phyloP scores from a whole-genome alignment of 805 yeast genomes.

The Candida quercuum region DNA sequence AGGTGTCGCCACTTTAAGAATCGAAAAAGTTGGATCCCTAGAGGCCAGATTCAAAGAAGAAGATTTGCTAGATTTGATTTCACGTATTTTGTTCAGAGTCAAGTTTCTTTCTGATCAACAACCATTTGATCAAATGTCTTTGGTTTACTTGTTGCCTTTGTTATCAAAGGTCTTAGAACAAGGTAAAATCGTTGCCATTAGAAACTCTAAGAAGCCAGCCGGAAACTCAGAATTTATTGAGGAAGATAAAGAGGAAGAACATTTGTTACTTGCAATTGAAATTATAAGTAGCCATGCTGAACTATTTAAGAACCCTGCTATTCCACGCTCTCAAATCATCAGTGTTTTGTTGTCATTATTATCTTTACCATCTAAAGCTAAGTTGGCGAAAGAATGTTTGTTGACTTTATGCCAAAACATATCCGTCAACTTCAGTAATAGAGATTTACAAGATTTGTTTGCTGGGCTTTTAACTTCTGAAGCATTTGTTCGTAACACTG shows the following conservation, averaged over 20 bases:
- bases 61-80: conserved; percentile 45
- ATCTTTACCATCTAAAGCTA: conserved; percentile 71
- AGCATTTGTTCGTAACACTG: conserved; percentile 67
- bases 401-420: conserved; percentile 72
- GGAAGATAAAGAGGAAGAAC: conserved; percentile 87
- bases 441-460: conserved; percentile 57
- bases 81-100: conserved; percentile 69
- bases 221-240: conserved; percentile 67
- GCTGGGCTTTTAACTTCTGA: conserved; percentile 54
- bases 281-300: conserved; percentile 66
- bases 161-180: conserved; percentile 60
- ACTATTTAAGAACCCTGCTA: conserved; percentile 55
- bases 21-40: conserved; percentile 39
- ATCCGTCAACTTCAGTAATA: conserved; percentile 49
- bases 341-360: conserved; percentile 59
- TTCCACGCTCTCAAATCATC: conserved; percentile 67
- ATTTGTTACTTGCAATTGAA: conserved; percentile 69
- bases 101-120: conserved; percentile 70
- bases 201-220: conserved; percentile 44
- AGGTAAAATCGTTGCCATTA: conserved; percentile 54
- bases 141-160: conserved; percentile 74
- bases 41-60: conserved; percentile 44
- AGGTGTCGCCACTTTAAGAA: conserved; percentile 68
- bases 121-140: conserved; percentile 60
- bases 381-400: conserved; percentile 79